Evolutionary conservation across 2,329 filamentous ascomycete species (phyloP).

Genomic region (Tolypocladium amazonense): DNA sequence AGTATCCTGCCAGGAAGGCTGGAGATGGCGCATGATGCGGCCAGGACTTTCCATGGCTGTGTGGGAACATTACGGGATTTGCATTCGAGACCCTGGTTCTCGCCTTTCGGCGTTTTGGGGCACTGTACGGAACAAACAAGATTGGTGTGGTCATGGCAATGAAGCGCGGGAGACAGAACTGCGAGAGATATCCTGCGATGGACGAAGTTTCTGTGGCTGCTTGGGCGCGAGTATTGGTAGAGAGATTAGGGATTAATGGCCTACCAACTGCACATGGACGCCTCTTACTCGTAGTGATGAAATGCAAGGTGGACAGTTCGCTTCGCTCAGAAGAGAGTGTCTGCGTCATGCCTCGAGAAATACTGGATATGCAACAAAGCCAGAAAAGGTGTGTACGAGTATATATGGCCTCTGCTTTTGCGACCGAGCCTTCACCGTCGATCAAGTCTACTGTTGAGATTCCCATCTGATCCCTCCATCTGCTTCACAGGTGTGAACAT

Average conservation of each 20-base stretch:
- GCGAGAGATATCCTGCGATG: background rate
- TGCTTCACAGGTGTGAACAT: background rate
- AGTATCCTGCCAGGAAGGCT: background rate
- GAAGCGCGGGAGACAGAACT: background rate
- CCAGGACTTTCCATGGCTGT: background rate
- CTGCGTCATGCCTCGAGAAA: no score
- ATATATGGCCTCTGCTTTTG: background rate
- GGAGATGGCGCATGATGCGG: background rate
- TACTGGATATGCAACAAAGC: background rate
- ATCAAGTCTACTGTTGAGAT: background rate
- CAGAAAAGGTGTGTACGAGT: background rate
- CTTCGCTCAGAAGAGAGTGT: background rate
- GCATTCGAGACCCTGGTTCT: background rate
- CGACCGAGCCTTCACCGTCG: background rate
- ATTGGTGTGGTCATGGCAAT: background rate
- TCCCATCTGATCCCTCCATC: background rate
- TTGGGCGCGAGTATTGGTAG: background rate
- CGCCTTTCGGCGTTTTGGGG: background rate
- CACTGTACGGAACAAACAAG: background rate
- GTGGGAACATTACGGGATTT: background rate
- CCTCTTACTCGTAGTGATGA: background rate
- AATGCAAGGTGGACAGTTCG: background rate
- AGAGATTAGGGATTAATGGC: background rate
- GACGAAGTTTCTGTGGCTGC: background rate
- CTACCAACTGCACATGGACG: background rate